These are phyloP conservation scores for Phytopythium delawarense DNA, from an alignment of 352 stramenopile genomes.

Conservation along the genomic window DNA sequence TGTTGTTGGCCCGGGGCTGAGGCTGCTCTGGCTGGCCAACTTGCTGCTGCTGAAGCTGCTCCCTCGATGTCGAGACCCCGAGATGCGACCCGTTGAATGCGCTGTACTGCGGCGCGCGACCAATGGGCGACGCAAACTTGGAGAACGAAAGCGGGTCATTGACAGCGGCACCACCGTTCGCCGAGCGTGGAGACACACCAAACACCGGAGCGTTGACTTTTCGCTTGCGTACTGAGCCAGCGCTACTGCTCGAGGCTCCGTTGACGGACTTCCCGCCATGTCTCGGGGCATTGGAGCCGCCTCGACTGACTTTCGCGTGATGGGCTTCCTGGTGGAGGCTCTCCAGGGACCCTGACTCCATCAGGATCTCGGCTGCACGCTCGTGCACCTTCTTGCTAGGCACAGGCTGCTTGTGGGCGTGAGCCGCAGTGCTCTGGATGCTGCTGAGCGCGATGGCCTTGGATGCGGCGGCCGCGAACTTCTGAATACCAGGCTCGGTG, in stretches of 20 bases:
- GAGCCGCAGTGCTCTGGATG: slow-evolving; percentile 15
- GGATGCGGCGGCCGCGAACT: slow-evolving; percentile 52
- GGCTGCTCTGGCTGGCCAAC: slow-evolving; percentile 2
- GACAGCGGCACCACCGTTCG: not conserved
- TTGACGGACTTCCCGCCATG: slow-evolving; percentile 8
- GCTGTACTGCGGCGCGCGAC: slow-evolving; percentile 35
- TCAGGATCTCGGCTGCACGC: slow-evolving; percentile 35
- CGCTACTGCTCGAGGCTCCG: slow-evolving; percentile 8
- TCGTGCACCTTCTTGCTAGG: slow-evolving; percentile 36
- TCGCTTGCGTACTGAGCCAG: slow-evolving; percentile 14
- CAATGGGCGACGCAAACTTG: slow-evolving; percentile 43
- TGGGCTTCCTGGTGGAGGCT: slow-evolving; percentile 23
- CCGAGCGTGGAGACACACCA: slow-evolving; percentile 5
- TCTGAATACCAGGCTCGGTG: slow-evolving; percentile 61
- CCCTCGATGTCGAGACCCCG: not conserved
- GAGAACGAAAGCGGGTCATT: slow-evolving; percentile 33
- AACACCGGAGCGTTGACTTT: slow-evolving; percentile 18
- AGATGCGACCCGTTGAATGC: slow-evolving; percentile 28
- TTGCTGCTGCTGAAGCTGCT: not conserved
- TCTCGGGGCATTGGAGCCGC: not conserved
- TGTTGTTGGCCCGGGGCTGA: slow-evolving; percentile 18
- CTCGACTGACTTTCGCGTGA: slow-evolving; percentile 6
- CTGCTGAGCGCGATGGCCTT: slow-evolving; percentile 56
- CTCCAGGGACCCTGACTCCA: slow-evolving; percentile 32
- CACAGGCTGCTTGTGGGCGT: slow-evolving; percentile 7